phyloP scores from a whole-genome alignment of 257 asterid species.

The Buddleja alternifolia region DNA sequence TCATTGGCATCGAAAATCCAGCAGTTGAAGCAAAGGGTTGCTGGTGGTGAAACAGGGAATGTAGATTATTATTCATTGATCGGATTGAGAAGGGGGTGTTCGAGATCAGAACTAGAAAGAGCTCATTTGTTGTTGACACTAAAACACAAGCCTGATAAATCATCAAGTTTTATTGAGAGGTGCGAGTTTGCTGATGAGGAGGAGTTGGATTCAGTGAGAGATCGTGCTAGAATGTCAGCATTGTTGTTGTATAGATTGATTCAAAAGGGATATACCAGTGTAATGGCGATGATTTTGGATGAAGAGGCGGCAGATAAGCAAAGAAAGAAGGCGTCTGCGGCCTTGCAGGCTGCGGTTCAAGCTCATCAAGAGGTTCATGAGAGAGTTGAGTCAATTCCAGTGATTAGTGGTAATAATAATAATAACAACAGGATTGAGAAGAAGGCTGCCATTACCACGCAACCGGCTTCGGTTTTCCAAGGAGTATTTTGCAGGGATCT shows the following conservation, averaged over 20 bases:
- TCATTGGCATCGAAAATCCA: conserved; percentile 80
- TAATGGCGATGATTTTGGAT: conserved; percentile 66
- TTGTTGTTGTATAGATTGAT: conserved; percentile 80
- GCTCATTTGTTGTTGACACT: conserved; percentile 80
- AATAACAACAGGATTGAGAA: conserved; percentile 34
- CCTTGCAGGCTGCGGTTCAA: conserved; percentile 44
- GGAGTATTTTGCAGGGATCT: conserved; percentile 97
- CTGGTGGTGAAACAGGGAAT: conserved; percentile 76
- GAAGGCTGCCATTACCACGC: conserved; percentile 38
- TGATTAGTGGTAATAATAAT: not conserved
- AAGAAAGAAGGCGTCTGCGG: conserved; percentile 59
- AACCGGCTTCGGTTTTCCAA: conserved; percentile 60
- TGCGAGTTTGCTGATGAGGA: conserved; percentile 83
- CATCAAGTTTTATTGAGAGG: conserved; percentile 67
- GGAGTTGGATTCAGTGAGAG: conserved; percentile 73
- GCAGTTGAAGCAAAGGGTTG: conserved; percentile 79
- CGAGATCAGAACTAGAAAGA: conserved; percentile 80
- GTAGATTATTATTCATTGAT: conserved; percentile 83
- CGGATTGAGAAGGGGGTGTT: conserved; percentile 81
- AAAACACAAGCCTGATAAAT: conserved; percentile 91
- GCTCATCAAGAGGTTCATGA: conserved; percentile 38
- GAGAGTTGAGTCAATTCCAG: conserved; percentile 21
- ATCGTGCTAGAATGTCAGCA: conserved; percentile 77
- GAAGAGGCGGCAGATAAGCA: conserved; percentile 74
- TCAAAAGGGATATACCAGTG: conserved; percentile 74